Conservation (phyloP, 768 basidiomycete genomes). For the Coprinopsis cinerea region DNA sequence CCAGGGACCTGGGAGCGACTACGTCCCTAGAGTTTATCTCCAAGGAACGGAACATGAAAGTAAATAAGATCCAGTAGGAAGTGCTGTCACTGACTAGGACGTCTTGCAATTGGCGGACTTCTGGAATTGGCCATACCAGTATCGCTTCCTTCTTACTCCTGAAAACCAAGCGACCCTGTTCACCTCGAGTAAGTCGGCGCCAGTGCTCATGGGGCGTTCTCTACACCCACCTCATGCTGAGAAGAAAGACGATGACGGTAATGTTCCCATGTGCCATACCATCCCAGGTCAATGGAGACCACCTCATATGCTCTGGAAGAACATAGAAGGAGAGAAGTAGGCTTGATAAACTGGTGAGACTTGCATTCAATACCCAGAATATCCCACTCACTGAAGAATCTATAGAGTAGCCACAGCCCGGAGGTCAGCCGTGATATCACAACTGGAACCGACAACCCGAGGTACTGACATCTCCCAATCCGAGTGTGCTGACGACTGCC, state of each 20-base stretch:
- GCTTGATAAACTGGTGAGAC: slow-evolving; percentile 28
- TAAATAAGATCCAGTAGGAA: too few relatives aligned
- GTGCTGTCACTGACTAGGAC: too few relatives aligned
- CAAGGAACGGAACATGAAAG: too few relatives aligned
- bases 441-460: too few relatives aligned
- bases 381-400: slow-evolving; percentile 12
- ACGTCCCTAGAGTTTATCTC: too few relatives aligned
- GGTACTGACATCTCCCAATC: slow-evolving; percentile 50
- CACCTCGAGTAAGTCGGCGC: neutral
- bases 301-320: slow-evolving; percentile 52
- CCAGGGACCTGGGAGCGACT: too few relatives aligned
- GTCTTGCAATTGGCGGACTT: neutral
- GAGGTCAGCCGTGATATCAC: neutral
- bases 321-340: slow-evolving; percentile 50
- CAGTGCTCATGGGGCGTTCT: neutral
- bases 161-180: slow-evolving; percentile 50
- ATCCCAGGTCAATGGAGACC: slow-evolving; percentile 54
- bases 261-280: slow-evolving; percentile 74
- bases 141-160: slow-evolving; percentile 22
- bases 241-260: slow-evolving; percentile 51
- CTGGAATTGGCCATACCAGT: slow-evolving; percentile 20
- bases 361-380: neutral
- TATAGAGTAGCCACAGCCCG: neutral
- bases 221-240: slow-evolving; percentile 46
- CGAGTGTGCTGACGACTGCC: slow-evolving; percentile 54